Base-by-base conservation (phyloP, 306 rosid species). In the Dryas octopetala region DNA sequence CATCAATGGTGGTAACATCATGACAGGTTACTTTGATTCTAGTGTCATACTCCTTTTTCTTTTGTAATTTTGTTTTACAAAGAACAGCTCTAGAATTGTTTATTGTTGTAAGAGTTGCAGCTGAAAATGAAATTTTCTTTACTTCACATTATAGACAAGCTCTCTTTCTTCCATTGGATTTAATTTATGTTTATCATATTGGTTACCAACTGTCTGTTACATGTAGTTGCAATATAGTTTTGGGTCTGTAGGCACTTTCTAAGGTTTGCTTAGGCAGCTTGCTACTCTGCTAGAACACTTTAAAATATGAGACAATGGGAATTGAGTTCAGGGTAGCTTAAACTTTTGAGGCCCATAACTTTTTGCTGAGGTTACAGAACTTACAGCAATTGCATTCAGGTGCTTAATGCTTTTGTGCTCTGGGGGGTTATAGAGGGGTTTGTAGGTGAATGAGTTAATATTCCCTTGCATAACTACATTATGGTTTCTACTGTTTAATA, bases 1-100 rank as follows among this genome's bases (percentile, higher is more conserved):
- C 99, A 95, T 71, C 99, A 95, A 68, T 95, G 99, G 99, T 95
- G 90, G 90, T 96, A 78, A 87, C 12, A 47, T 66, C 38, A 32
- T 58, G 59, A 16, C 76, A 73, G 58, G 46, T 60, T 75, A 66
- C 47, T 80, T 75, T 79, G 54, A 32, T 62, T 55, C 38, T 51
- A 9, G 32, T 48, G 80, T 41, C 52, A 60, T 66, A 23, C 28
- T 69, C 11, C 55, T 74, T 23, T 65, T 28, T 15, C 32, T 44
- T 26, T 71, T 59, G 82, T 73, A 75, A 82, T 72, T 75, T 61
- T 80, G 73, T 53, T 44, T 53, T 32, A n/a, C 47, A 63, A 12
- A n/a, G 6, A 57, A 51, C n/a, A 2, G 28, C 32, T 40, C 72
- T 74, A 74, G 41, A 58, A 23, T 58, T 66, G 64, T 62, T 60